Evolutionary conservation across 2,329 filamentous ascomycete species (phyloP).

Genomic region (Xylariales sp.): DNA sequence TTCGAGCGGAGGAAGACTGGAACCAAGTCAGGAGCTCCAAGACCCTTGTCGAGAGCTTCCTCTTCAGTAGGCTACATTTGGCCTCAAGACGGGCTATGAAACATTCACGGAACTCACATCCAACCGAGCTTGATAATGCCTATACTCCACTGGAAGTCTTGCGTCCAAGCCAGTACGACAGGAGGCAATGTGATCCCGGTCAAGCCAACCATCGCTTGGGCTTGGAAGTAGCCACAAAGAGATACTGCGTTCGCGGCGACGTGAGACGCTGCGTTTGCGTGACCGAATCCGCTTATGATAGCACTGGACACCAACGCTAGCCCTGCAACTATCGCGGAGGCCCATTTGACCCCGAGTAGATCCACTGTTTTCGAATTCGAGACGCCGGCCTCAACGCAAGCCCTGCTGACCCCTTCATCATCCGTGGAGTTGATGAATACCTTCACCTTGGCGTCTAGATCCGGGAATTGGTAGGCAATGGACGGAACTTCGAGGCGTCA

Average conservation of each 20-base stretch:
- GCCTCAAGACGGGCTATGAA: too few species aligned
- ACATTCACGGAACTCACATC: conserved; percentile 14
- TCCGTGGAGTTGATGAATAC: conserved; percentile 73
- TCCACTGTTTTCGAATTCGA: conserved; percentile 93
- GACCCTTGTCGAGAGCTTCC: too few species aligned
- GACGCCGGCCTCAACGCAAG: conserved; percentile 81
- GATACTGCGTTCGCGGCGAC: conserved; percentile 90
- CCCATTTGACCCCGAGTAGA: conserved; percentile 83
- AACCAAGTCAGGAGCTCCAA: too few species aligned
- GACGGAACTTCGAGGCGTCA: too few species aligned
- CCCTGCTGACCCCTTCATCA: conserved; percentile 55
- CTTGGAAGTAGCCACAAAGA: conserved; percentile 93
- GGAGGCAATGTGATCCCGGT: conserved; percentile 77
- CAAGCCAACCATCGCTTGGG: conserved; percentile 86
- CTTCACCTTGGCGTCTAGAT: conserved; percentile 80
- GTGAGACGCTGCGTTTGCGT: conserved; percentile 91
- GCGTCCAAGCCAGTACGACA: conserved; percentile 87
- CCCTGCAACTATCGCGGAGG: conserved; percentile 81
- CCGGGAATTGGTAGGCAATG: conserved; percentile 85
- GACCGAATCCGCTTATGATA: conserved; percentile 82
- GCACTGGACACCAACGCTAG: conserved; percentile 80
- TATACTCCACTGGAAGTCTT: conserved; percentile 98
- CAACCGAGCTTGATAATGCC: conserved; percentile 87
- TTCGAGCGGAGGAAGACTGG: too few species aligned
- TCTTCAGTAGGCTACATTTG: too few species aligned